These are phyloP conservation scores for Flaveria floridana DNA, from an alignment of 140 eudicot genomes.

Conservation along the genomic window DNA sequence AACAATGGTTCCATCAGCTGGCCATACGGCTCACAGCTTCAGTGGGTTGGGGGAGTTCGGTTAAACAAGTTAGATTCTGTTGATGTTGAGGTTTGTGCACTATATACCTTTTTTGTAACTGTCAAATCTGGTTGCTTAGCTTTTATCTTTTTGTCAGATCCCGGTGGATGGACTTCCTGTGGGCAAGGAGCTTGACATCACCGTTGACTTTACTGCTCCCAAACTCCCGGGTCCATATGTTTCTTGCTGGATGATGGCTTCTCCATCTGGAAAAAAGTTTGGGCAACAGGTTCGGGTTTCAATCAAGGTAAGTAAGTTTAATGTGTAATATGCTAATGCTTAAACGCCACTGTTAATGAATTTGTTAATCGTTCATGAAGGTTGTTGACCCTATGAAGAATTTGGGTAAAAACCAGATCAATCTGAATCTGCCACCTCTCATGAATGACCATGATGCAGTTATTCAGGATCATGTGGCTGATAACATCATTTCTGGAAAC, in stretches of 20 bases:
- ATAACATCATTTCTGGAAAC: constrained; percentile 16
- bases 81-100: constrained; percentile 50
- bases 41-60: constrained; percentile 83
- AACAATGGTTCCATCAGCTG: constrained; percentile 66
- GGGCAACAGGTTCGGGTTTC: constrained; percentile 94
- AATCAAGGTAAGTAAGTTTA: constrained; percentile 54
- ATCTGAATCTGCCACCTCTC: constrained; percentile 65
- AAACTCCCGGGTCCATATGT: constrained; percentile 71
- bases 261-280: constrained; percentile 77
- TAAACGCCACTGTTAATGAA: background rate
- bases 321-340: background rate
- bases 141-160: constrained; percentile 41
- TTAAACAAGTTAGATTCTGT: constrained; percentile 41
- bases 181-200: constrained; percentile 60
- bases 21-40: constrained; percentile 67
- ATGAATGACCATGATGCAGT: constrained; percentile 23
- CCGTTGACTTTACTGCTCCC: constrained; percentile 79
- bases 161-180: constrained; percentile 51
- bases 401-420: constrained; percentile 27
- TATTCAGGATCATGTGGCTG: constrained; percentile 23
- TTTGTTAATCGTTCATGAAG: constrained; percentile 36
- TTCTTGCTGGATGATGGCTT: constrained; percentile 87
- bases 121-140: background rate
- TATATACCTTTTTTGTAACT: background rate
- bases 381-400: constrained; percentile 61